These are phyloP conservation scores for Geotrichum restrictum DNA, from an alignment of 1,139 yeast genomes.

Conservation along the genomic window DNA sequence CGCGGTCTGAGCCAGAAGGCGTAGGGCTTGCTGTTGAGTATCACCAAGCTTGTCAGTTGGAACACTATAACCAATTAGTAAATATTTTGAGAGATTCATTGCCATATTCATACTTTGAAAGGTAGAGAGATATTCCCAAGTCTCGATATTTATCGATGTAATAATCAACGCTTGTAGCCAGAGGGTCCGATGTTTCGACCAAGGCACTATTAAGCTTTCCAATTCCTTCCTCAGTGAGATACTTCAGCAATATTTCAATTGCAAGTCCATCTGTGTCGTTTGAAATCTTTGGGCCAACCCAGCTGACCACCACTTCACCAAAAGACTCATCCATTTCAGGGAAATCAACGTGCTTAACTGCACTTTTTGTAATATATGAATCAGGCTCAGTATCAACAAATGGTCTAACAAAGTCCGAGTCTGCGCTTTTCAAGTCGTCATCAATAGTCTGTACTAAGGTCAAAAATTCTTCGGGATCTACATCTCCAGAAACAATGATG, in stretches of 20 bases:
- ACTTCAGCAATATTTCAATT: constrained; percentile 65
- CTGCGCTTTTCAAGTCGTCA: constrained; percentile 45
- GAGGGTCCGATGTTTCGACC: constrained; percentile 78
- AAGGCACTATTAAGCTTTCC: constrained; percentile 68
- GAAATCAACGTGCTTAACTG: constrained; percentile 58
- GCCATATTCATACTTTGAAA: constrained; percentile 11
- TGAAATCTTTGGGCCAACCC: constrained; percentile 74
- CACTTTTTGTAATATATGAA: constrained; percentile 39
- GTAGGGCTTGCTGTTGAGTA: constrained; percentile 51
- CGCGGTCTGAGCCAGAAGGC: constrained; percentile 49
- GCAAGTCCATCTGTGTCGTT: constrained; percentile 60
- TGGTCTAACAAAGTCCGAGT: constrained; percentile 49
- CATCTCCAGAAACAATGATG: constrained; percentile 76
- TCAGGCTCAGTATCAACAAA: constrained; percentile 69
- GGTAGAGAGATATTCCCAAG: constrained; percentile 14
- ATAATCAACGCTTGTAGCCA: constrained; percentile 69
- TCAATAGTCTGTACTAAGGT: constrained; percentile 63
- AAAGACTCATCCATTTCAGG: constrained; percentile 86
- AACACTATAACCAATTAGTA: constrained; percentile 65
- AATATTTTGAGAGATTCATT: constrained; percentile 48
- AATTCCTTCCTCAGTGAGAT: constrained; percentile 56
- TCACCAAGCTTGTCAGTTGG: constrained; percentile 60
- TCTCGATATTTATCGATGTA: constrained; percentile 45
- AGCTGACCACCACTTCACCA: constrained; percentile 70
- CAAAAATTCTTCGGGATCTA: constrained; percentile 70